Evolutionary conservation across 2,329 filamentous ascomycete species (phyloP).

Genomic region (Colletotrichum tabaci): DNA sequence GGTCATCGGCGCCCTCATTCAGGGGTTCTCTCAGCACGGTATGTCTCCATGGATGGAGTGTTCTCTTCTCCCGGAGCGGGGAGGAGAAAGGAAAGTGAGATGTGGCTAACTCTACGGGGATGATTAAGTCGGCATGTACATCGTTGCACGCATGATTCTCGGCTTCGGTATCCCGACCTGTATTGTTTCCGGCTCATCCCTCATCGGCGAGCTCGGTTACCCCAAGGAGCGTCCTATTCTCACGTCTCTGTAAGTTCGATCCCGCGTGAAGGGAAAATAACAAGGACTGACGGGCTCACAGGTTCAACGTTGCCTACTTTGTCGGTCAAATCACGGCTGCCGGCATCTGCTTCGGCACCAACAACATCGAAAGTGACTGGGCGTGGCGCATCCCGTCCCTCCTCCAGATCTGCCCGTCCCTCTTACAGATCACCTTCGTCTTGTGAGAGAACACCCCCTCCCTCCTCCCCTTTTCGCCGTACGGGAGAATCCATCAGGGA

Average conservation of each 20-base stretch:
- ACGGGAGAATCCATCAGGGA: not conserved
- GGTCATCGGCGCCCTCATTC: constrained; percentile 68
- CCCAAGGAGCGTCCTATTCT: constrained; percentile 72
- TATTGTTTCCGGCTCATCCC: constrained; percentile 71
- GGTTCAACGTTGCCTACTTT: constrained; percentile 72
- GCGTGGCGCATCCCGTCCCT: constrained; percentile 62
- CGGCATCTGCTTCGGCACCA: constrained; percentile 66
- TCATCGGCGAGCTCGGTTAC: constrained; percentile 73
- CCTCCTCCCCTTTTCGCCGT: too few species aligned
- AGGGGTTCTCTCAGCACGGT: constrained; percentile 66
- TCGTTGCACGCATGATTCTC: constrained; percentile 71
- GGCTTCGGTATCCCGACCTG: constrained; percentile 73
- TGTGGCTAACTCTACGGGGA: not conserved
- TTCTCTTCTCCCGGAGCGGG: not conserved
- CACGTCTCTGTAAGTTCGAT: constrained; percentile 61
- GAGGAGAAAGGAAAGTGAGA: too few species aligned
- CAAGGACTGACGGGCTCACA: constrained; percentile 6
- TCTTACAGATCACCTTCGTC: constrained; percentile 57
- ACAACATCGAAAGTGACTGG: constrained; percentile 55
- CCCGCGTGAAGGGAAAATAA: too few species aligned
- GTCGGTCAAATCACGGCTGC: constrained; percentile 65
- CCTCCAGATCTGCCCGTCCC: constrained; percentile 61
- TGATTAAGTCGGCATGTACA: constrained; percentile 66
- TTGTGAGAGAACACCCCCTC: constrained; percentile 56
- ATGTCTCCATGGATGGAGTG: constrained; percentile 37